Conservation (phyloP, 768 basidiomycete genomes). For the Trametes villosa region DNA sequence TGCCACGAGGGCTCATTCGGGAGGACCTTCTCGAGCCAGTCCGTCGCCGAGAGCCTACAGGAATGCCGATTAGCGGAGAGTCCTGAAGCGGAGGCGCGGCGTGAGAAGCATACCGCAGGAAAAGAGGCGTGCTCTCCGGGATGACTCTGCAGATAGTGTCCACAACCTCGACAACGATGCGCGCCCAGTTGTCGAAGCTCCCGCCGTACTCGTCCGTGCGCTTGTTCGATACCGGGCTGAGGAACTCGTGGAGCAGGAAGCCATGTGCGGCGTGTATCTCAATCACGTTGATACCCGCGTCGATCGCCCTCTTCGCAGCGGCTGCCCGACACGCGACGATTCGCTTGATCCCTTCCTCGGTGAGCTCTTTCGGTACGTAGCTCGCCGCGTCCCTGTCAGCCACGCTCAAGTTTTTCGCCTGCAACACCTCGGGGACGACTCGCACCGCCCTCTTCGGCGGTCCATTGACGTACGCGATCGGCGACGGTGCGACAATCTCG, state of each 20-base stretch:
- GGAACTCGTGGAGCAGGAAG: slow-evolving; percentile 43
- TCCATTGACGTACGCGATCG: slow-evolving; percentile 44
- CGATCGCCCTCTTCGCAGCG: slow-evolving; percentile 44
- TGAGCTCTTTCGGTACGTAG: slow-evolving; percentile 29
- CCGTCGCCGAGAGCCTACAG: slow-evolving; percentile 66
- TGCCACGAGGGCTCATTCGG: slow-evolving; percentile 70
- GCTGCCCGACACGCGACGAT: slow-evolving; percentile 33
- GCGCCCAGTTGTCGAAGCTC: slow-evolving; percentile 47
- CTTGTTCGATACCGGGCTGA: slow-evolving; percentile 41
- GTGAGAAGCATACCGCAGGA: slow-evolving; percentile 56
- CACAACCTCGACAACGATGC: slow-evolving; percentile 45
- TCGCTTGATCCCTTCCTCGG: slow-evolving; percentile 31
- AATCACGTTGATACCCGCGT: slow-evolving; percentile 38
- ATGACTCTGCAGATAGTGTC: slow-evolving; percentile 59
- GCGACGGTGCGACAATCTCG: slow-evolving; percentile 52
- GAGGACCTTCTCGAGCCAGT: slow-evolving; percentile 65
- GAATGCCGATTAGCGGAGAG: background rate
- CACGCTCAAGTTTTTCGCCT: background rate
- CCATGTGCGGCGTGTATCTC: slow-evolving; percentile 38
- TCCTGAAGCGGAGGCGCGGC: background rate
- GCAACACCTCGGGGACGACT: slow-evolving; percentile 27
- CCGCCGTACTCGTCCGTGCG: slow-evolving; percentile 53
- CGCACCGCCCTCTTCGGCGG: background rate
- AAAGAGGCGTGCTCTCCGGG: slow-evolving; percentile 66
- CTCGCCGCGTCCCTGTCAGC: slow-evolving; percentile 23